phyloP scores from a whole-genome alignment of 805 yeast genomes.

The Maudiozyma bulderi region DNA sequence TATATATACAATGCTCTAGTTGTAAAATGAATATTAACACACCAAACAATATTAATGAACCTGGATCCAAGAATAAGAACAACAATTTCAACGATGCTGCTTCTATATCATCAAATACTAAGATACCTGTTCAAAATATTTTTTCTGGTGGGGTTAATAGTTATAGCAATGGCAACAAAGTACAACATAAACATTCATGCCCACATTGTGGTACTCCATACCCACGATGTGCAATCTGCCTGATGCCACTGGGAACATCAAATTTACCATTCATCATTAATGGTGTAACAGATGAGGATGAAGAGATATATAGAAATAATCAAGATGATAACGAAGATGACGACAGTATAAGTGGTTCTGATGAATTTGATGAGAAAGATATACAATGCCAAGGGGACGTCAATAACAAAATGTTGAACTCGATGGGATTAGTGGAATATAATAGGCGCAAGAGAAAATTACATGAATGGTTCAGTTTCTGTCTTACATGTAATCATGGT shows the following conservation, averaged over 20 bases:
- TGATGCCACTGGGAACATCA: conserved; percentile 60
- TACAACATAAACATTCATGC: conserved; percentile 36
- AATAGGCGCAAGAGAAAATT: conserved; percentile 27
- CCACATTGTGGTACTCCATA: conserved; percentile 81
- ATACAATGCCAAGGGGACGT: conserved; percentile 3
- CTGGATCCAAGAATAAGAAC: background rate
- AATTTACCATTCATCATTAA: conserved; percentile 27
- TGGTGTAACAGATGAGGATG: conserved; percentile 10
- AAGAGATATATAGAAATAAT: background rate
- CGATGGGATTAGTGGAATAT: background rate
- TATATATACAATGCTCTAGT: conserved; percentile 67
- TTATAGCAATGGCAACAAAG: background rate
- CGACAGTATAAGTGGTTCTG: background rate
- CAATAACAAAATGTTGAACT: background rate
- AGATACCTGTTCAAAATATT: background rate
- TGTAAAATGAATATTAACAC: conserved; percentile 66
- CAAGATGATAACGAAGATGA: background rate
- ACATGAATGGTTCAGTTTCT: conserved; percentile 84
- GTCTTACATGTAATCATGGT: conserved; percentile 86
- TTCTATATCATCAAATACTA: background rate
- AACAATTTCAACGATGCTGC: conserved; percentile 2
- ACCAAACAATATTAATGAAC: conserved; percentile 2
- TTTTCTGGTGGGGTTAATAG: background rate
- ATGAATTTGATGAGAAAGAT: background rate
- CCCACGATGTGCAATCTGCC: conserved; percentile 86